Base-by-base conservation (phyloP, 129 eudicot genomes). In the Lonicera japonica region DNA sequence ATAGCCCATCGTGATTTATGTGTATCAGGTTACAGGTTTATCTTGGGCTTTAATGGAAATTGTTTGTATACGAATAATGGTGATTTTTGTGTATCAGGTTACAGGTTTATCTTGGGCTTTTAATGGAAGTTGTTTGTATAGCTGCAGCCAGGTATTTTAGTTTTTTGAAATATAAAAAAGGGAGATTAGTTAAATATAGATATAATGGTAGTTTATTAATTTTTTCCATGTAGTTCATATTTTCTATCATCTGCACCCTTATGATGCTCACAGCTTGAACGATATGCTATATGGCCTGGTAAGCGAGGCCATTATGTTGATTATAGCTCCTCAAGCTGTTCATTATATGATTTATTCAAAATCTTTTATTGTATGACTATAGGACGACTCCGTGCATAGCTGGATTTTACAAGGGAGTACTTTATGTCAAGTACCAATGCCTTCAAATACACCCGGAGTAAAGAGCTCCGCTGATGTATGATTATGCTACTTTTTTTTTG, bases 81-180 rank as follows among this genome's bases (percentile, higher is more conserved):
- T 18, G 24, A 40, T 72, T 67, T 67, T 72, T 22, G 1, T 43
- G 0, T 40, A 23, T 73, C 77, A 91, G 98, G 86, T 87, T 57
- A 85, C 95, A 34, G 99, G 99, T 57, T 73, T 85, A 71, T 73
- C 83, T 74, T 92, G 99, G 99, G 91, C 86, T 58, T 92, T 85
- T 79, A 87, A 70, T 69, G 99, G 99, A 64, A 75, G 58, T 21
- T 85, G 91, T 67, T 72, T 94, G 81, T 94, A 88, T 78, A 94
- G 96, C 74, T 82, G 95, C 75, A 77, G 96, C 80, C 99, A 84
- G 98, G 98, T 92, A 82, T 62, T 56, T 56, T 41, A 55, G 40
- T 51, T 45, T 24, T 11, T 14, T 43, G 14, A 43, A 14, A 10
- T 43, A 11, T 14, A 43, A 29, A n/a, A n/a, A n/a, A n/a, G n/a